Conservation (phyloP, 495 filamentous ascomycete genomes). For the Hypoxylon subgilvum region DNA sequence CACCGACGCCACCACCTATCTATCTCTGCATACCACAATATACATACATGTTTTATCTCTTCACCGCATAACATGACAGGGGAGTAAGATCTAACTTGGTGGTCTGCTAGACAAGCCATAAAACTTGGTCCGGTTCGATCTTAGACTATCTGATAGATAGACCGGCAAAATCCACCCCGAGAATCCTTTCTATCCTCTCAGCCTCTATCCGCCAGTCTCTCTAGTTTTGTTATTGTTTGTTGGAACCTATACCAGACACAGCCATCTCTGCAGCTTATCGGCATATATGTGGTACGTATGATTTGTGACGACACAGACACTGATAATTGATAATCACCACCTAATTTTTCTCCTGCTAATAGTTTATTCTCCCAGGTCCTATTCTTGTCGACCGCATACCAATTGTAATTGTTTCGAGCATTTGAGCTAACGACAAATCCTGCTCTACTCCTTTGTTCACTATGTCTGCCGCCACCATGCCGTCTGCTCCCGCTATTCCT, state of each 20-base stretch:
- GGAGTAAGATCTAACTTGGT: constrained; percentile 29
- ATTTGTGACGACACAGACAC: no score
- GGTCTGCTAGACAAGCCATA: constrained; percentile 34
- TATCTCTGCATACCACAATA: constrained; percentile 1
- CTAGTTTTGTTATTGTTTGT: constrained; percentile 6
- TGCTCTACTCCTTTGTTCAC: constrained; percentile 19
- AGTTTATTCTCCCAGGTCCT: constrained; percentile 22
- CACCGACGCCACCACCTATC: constrained; percentile 1
- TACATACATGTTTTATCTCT: constrained; percentile 40
- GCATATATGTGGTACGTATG: constrained; percentile 37
- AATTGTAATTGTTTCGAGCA: constrained; percentile 27
- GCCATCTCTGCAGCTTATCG: constrained; percentile 5
- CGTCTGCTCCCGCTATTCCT: constrained; percentile 64
- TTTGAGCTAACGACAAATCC: constrained; percentile 32
- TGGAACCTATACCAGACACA: constrained; percentile 1
- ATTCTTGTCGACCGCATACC: constrained; percentile 18
- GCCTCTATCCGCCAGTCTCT: constrained; percentile 2
- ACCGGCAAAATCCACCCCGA: constrained; percentile 17
- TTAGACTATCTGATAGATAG: constrained; percentile 31
- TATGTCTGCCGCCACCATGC: constrained; percentile 58
- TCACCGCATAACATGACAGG: constrained; percentile 38
- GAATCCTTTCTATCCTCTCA: constrained; percentile 10
- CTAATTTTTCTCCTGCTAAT: constrained; percentile 6
- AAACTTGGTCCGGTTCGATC: constrained; percentile 12
- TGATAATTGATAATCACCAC: no score